These are phyloP conservation scores for Podospora anserina DNA, from an alignment of 495 filamentous ascomycete species.

Conservation along the genomic window DNA sequence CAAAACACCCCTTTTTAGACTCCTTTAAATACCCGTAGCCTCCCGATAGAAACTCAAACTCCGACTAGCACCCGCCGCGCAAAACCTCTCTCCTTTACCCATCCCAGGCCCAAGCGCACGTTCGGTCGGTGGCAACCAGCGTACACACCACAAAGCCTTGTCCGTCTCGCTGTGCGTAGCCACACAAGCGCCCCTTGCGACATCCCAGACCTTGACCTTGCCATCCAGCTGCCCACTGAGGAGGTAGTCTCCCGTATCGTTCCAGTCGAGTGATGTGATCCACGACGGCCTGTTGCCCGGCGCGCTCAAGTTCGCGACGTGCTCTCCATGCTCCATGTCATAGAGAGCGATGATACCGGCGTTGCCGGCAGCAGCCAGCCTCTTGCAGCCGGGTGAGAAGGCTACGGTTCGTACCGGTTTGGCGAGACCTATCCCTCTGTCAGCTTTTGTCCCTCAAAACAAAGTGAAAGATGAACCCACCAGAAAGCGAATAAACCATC, in stretches of 20 bases:
- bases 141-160: constrained; percentile 78
- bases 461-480: constrained; percentile 42
- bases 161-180: constrained; percentile 91
- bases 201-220: constrained; percentile 92
- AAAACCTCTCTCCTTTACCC: constrained; percentile 77
- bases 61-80: constrained; percentile 73
- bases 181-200: constrained; percentile 76
- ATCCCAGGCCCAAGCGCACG: constrained; percentile 39
- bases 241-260: constrained; percentile 86
- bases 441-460: background rate
- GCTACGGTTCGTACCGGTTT: constrained; percentile 79
- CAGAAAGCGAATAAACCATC: constrained; percentile 79
- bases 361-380: constrained; percentile 91
- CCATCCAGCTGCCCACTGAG: constrained; percentile 86
- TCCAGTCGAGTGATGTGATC: constrained; percentile 91
- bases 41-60: constrained; percentile 89
- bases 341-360: constrained; percentile 85
- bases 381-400: constrained; percentile 79
- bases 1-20: background rate
- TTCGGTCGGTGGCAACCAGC: constrained; percentile 77
- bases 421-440: constrained; percentile 60
- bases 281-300: constrained; percentile 61
- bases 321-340: constrained; percentile 86
- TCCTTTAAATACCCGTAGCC: constrained; percentile 65
- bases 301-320: constrained; percentile 77